Conservation (phyloP, 305 asterid genomes). For the Fraxinus paxiana region DNA sequence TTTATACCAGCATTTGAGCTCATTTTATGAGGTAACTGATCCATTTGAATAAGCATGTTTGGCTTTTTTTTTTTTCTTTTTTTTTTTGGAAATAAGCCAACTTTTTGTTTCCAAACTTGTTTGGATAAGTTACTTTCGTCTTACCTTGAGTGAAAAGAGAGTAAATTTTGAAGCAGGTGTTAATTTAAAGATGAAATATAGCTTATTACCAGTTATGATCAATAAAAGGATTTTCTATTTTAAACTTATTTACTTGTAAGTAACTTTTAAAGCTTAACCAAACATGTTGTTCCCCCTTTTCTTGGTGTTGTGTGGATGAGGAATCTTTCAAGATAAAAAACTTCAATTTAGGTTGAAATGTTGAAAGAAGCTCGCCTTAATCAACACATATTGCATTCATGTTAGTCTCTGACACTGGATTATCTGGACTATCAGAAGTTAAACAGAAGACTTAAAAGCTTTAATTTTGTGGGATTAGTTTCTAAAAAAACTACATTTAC, state of each 20-base stretch:
- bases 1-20: conserved; percentile 50
- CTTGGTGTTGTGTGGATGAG: neutral
- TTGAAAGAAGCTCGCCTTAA: neutral
- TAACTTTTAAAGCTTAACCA: neutral
- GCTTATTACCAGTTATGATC: neutral
- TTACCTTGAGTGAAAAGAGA: neutral
- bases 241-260: neutral
- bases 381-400: neutral
- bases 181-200: neutral
- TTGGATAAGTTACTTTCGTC: neutral
- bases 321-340: neutral
- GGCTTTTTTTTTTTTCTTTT: neutral
- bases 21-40: conserved; percentile 59
- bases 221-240: neutral
- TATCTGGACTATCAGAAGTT: neutral
- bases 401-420: neutral
- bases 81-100: neutral
- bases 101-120: neutral
- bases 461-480: neutral
- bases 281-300: neutral
- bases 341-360: neutral
- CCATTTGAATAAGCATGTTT: neutral
- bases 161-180: neutral
- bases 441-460: neutral
- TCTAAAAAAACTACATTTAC: neutral